Evolutionary conservation across 1,284 basidiomycete genomes (phyloP), one percentile per base, ranked within the genome.

Genomic region (Papiliotrema nemorosa): DNA sequence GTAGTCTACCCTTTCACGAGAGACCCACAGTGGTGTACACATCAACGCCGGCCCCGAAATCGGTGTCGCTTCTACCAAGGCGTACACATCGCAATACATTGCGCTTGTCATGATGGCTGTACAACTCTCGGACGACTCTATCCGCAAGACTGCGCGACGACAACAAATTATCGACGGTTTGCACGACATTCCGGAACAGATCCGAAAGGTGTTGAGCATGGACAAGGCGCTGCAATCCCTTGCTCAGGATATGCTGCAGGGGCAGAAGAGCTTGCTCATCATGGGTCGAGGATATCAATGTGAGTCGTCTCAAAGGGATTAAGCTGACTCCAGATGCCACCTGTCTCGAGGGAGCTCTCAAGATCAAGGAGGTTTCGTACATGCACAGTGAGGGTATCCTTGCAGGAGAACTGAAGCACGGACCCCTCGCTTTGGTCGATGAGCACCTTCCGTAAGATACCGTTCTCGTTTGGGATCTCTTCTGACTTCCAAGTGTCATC

Each of bases 11-110:
- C 86, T 98, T 69, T 98, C 94, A 50, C 88, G 94, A 65, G 93
- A 97, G 78, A 94, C 93, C 16, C 96, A 98, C 80, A 97, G 92
- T 64, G 96, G 96, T 87, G 87, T 99, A 52, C 94, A 98, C 80
- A 98, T 99, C 79, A 99, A 99, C 72, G 62, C 96, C 65, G 94
- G 94, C 39, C 94, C 94, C 55, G 94, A 98, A 79, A 94, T 98
- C 58, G 94, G 96, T 82, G 96, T 99, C 57, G 96, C 96, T 5
- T 97, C 93, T n/a, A 99, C 96, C 59, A 99, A 99, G 85, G 96
- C 96, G 3, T 99, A 99, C 79, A 98, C 94, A 2, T 97, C 93
- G 45, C 94, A 99, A 78, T 98, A 97, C 80, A 93, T 98, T 63
- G 96, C 94, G 3, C 82, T 98, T 48, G 79, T 97, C 76, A 94